phyloP scores from a whole-genome alignment of 306 rosid genomes.

The Corylus americana region DNA sequence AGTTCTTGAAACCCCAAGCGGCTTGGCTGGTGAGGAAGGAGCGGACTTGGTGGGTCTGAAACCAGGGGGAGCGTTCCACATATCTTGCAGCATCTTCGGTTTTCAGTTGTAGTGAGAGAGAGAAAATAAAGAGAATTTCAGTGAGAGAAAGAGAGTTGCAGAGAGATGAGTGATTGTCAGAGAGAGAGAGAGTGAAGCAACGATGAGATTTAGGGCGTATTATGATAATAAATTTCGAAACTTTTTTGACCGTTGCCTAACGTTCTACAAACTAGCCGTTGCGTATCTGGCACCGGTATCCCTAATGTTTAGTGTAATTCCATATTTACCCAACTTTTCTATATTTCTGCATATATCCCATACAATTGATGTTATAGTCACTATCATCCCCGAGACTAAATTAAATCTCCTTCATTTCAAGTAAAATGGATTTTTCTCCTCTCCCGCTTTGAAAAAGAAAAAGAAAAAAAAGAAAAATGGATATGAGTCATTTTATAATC shows the following conservation, averaged over 20 bases:
- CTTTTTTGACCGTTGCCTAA: slow-evolving; percentile 35
- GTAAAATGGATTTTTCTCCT: no score
- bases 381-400: not conserved
- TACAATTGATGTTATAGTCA: not conserved
- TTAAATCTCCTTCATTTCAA: no score
- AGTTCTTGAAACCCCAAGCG: slow-evolving; percentile 64
- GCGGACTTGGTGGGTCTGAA: slow-evolving; percentile 94
- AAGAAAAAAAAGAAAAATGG: no score
- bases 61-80: slow-evolving; percentile 97
- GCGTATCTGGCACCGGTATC: not conserved
- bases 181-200: slow-evolving; percentile 3
- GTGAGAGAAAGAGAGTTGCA: slow-evolving; percentile 12
- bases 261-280: slow-evolving; percentile 39
- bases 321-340: not conserved
- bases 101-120: not conserved
- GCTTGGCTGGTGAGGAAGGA: slow-evolving; percentile 96
- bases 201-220: slow-evolving; percentile 9
- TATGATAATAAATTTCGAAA: slow-evolving; percentile 18
- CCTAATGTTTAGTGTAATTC: slow-evolving; percentile 14
- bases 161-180: not conserved
- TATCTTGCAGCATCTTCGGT: slow-evolving; percentile 66
- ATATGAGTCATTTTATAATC: no score
- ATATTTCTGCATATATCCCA: not conserved
- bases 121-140: not conserved
- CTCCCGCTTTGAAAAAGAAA: no score